phyloP scores from a whole-genome alignment of 2,329 filamentous ascomycete genomes.

The Exophiala phaeomuriformis region DNA sequence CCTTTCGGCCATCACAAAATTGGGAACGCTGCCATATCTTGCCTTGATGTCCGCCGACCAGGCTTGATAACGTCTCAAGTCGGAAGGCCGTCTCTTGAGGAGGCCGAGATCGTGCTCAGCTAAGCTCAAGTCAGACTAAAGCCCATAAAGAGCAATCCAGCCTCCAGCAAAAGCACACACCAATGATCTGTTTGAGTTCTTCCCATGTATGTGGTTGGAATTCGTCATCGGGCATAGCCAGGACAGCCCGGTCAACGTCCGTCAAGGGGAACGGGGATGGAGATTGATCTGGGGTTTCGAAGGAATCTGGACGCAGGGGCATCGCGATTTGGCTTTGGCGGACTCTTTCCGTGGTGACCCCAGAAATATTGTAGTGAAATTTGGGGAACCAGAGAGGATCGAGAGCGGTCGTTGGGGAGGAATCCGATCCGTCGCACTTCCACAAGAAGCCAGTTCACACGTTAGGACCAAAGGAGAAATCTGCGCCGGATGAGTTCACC shows the following conservation, averaged over 20 bases:
- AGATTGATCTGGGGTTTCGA: neutral
- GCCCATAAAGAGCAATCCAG: neutral
- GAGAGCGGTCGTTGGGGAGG: neutral
- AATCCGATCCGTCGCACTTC: neutral
- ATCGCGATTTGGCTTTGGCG: neutral
- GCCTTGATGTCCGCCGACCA: slow-evolving; percentile 51
- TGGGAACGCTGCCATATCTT: slow-evolving; percentile 50
- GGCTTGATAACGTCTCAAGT: slow-evolving; percentile 52
- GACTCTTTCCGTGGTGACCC: neutral
- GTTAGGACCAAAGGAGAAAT: neutral
- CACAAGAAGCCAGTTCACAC: neutral
- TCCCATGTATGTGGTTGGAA: slow-evolving; percentile 48
- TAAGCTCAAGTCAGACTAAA: slow-evolving; percentile 25
- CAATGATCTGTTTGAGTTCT: slow-evolving; percentile 46
- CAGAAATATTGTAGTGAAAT: too few species aligned
- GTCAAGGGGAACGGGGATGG: slow-evolving; percentile 41
- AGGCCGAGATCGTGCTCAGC: slow-evolving; percentile 48
- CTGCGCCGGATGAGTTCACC: neutral
- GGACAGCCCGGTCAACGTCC: slow-evolving; percentile 42
- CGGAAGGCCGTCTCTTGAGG: slow-evolving; percentile 53
- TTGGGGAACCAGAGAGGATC: neutral
- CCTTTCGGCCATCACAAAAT: slow-evolving; percentile 50
- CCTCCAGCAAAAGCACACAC: slow-evolving; percentile 31
- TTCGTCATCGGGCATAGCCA: slow-evolving; percentile 47
- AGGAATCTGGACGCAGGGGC: slow-evolving; percentile 1